Evolutionary conservation across 441 rosid species (phyloP).

Genomic region (Aleurites moluccanus): DNA sequence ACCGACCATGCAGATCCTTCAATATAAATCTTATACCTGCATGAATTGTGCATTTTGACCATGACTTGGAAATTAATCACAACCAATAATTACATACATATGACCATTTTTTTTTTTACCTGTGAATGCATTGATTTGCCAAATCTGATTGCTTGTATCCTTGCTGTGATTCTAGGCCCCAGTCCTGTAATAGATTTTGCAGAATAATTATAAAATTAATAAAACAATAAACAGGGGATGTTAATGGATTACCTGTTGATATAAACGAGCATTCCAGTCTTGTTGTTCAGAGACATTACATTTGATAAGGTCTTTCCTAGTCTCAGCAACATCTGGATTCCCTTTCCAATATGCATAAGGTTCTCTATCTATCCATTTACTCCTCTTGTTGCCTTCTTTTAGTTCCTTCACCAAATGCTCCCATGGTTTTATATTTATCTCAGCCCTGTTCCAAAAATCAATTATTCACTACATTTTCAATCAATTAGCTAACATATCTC

Average conservation of each 20-base stretch:
- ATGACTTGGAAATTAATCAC: neutral
- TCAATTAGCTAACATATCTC: too few species aligned
- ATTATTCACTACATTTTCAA: too few species aligned
- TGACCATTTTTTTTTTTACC: conserved; percentile 37
- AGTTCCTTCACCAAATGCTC: conserved; percentile 37
- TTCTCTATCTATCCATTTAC: conserved; percentile 50
- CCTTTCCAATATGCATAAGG: conserved; percentile 75
- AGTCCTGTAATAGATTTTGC: conserved; percentile 48
- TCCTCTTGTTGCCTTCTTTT: conserved; percentile 46
- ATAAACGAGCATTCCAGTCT: conserved; percentile 69
- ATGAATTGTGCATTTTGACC: conserved; percentile 4
- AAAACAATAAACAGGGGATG: neutral
- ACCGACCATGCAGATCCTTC: conserved; percentile 97
- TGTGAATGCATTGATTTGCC: conserved; percentile 66
- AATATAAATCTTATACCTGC: conserved; percentile 79
- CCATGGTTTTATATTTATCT: conserved; percentile 63
- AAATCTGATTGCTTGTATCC: conserved; percentile 75
- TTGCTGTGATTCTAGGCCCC: conserved; percentile 53
- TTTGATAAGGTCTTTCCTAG: conserved; percentile 52
- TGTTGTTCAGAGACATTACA: conserved; percentile 56
- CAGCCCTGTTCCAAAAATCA: conserved; percentile 40
- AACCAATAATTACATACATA: neutral
- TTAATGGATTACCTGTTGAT: conserved; percentile 37
- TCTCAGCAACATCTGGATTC: conserved; percentile 52
- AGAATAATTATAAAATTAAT: neutral